Conservation (phyloP, 768 basidiomycete genomes). For the Mycena polygramma region DNA sequence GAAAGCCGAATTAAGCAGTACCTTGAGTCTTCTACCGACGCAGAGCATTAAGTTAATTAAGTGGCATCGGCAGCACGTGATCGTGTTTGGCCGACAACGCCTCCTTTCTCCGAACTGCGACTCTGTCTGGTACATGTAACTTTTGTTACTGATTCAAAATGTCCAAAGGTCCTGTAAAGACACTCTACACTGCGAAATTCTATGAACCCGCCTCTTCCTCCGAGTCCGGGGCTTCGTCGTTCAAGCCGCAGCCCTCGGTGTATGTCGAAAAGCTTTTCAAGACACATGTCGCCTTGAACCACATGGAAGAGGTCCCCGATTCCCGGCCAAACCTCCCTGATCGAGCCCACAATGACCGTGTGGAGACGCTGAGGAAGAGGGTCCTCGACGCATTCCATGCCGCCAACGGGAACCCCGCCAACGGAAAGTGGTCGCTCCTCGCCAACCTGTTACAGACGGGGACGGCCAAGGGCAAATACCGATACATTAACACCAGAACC, state of each 20-base stretch:
- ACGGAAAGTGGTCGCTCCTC: conserved; percentile 63
- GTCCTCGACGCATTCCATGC: conserved; percentile 51
- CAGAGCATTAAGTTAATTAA: too few relatives aligned
- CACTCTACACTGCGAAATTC: conserved; percentile 35
- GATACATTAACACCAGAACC: conserved; percentile 44
- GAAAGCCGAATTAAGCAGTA: too few relatives aligned
- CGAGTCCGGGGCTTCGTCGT: conserved; percentile 20
- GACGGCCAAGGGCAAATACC: conserved; percentile 53
- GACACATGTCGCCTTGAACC: conserved; percentile 29
- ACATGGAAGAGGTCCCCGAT: conserved; percentile 28
- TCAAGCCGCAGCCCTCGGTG: conserved; percentile 12
- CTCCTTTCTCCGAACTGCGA: too few relatives aligned
- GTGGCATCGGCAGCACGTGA: too few relatives aligned
- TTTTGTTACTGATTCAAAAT: neutral
- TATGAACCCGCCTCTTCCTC: conserved; percentile 34
- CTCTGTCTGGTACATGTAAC: too few relatives aligned
- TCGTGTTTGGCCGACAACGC: too few relatives aligned
- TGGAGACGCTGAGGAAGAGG: conserved; percentile 48
- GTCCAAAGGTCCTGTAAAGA: conserved; percentile 23
- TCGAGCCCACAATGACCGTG: conserved; percentile 30
- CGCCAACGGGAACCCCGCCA: conserved; percentile 54
- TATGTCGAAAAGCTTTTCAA: conserved; percentile 29
- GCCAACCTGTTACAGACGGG: conserved; percentile 55
- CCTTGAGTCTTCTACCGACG: too few relatives aligned
- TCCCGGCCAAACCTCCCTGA: conserved; percentile 26